These are phyloP conservation scores for Colletotrichum echinochloae DNA, from an alignment of 2,329 filamentous ascomycete genomes.

Conservation along the genomic window DNA sequence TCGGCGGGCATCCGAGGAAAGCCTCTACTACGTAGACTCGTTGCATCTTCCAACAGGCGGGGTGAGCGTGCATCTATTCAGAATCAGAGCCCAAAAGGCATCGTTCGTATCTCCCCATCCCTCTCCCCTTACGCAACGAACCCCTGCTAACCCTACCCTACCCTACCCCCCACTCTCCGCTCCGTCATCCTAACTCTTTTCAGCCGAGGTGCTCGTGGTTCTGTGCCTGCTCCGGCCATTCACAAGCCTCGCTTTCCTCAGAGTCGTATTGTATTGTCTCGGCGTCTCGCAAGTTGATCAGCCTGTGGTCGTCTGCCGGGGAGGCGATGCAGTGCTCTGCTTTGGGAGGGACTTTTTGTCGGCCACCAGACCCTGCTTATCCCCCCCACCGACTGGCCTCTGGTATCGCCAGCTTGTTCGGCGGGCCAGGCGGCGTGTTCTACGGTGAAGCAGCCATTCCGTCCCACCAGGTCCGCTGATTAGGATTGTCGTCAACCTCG, in stretches of 20 bases:
- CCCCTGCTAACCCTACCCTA: no score
- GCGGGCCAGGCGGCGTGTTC: slow-evolving; percentile 23
- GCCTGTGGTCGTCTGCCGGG: slow-evolving; percentile 1
- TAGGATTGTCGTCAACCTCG: slow-evolving; percentile 18
- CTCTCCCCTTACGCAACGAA: neutral
- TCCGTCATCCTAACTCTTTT: slow-evolving; percentile 12
- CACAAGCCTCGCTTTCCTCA: neutral
- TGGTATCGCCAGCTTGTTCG: slow-evolving; percentile 31
- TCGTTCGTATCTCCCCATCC: neutral
- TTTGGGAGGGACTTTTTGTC: slow-evolving; percentile 35
- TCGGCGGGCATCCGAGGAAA: neutral
- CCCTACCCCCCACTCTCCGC: neutral
- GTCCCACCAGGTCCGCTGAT: neutral
- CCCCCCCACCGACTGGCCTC: slow-evolving; percentile 3
- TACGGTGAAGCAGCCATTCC: slow-evolving; percentile 18
- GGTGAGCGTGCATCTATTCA: neutral
- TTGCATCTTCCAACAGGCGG: neutral
- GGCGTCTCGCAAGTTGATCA: slow-evolving; percentile 29
- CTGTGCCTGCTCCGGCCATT: slow-evolving; percentile 15
- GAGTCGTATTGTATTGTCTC: slow-evolving; percentile 22
- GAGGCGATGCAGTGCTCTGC: slow-evolving; percentile 1
- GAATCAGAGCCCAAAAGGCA: neutral
- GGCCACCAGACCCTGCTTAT: slow-evolving; percentile 1
- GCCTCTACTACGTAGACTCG: neutral
- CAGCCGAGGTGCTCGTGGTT: slow-evolving; percentile 6